Conservation (phyloP, 1,284 basidiomycete genomes). For the Ganoderma multipileum region DNA sequence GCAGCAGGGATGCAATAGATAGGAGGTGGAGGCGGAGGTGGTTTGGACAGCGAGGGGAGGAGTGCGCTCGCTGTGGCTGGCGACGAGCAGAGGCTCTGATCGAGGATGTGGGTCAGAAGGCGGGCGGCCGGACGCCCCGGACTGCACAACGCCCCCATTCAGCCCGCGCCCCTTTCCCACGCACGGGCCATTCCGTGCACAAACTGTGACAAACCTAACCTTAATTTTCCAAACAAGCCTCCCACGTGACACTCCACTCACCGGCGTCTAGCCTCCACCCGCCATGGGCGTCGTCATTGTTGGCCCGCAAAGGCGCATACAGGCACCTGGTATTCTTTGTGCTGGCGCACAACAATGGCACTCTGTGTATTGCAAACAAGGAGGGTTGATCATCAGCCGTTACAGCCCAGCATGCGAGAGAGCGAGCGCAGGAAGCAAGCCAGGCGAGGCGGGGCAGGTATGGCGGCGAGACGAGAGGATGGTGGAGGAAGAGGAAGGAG, state of each 20-base stretch:
- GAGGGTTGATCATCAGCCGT: background rate
- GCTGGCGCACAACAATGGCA: background rate
- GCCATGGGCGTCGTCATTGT: conserved; percentile 31
- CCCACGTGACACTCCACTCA: conserved; percentile 37
- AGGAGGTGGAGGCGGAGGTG: conserved; percentile 32
- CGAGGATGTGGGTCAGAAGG: conserved; percentile 45
- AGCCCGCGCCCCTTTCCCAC: conserved; percentile 34
- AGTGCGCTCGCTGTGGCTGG: conserved; percentile 40
- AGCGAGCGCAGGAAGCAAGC: conserved; percentile 10
- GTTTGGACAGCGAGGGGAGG: conserved; percentile 39
- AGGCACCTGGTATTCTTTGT: conserved; percentile 10
- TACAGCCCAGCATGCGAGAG: conserved; percentile 3
- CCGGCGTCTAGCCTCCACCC: conserved; percentile 30
- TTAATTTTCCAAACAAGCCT: conserved; percentile 30
- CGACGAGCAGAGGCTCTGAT: conserved; percentile 41
- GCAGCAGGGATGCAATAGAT: conserved; percentile 29
- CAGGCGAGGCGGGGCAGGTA: background rate
- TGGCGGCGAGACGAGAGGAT: conserved; percentile 15
- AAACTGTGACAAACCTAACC: conserved; percentile 36
- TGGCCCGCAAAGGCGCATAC: conserved; percentile 19
- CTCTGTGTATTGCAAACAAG: conserved; percentile 24
- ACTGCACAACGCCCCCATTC: conserved; percentile 36
- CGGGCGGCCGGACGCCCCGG: conserved; percentile 42
- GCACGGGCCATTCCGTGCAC: conserved; percentile 41
- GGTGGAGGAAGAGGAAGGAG: conserved; percentile 32